phyloP scores from a whole-genome alignment of 1,139 yeast species.

The Debaryomycetaceae sp. region DNA sequence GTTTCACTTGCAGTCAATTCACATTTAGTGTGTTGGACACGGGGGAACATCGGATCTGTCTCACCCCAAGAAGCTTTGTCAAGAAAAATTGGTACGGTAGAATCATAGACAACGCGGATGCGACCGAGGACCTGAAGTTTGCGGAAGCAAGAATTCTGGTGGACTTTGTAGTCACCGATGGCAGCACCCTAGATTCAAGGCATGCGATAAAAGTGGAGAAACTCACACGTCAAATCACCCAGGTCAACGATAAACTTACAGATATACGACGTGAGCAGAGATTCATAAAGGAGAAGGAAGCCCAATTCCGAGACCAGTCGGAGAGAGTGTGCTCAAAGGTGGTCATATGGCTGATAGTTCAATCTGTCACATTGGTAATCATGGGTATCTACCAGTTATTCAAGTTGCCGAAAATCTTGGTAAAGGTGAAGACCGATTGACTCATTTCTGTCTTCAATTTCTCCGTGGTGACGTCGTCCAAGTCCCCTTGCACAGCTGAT shows the following conservation, averaged over 20 bases:
- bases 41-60: conserved; percentile 72
- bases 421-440: conserved; percentile 50
- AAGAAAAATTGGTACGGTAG: conserved; percentile 17
- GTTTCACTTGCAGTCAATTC: conserved; percentile 58
- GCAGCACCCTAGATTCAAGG: conserved; percentile 48
- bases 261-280: conserved; percentile 63
- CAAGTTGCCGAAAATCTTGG: conserved; percentile 60
- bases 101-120: conserved; percentile 9
- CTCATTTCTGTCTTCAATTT: neutral
- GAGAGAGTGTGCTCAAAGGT: conserved; percentile 66
- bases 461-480: too few species aligned
- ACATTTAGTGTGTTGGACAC: conserved; percentile 66
- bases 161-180: conserved; percentile 53
- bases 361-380: conserved; percentile 50
- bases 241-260: conserved; percentile 50
- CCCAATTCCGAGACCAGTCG: conserved; percentile 60
- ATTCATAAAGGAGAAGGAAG: conserved; percentile 68
- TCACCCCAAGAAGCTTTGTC: conserved; percentile 55
- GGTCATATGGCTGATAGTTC: conserved; percentile 63
- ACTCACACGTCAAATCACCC: conserved; percentile 51
- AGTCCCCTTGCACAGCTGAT: too few species aligned
- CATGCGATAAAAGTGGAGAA: conserved; percentile 45
- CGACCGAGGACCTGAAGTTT: conserved; percentile 45
- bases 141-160: conserved; percentile 46
- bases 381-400: conserved; percentile 69